These are phyloP conservation scores for Pezicula carpinea DNA, from an alignment of 2,329 filamentous ascomycete species.

Conservation along the genomic window DNA sequence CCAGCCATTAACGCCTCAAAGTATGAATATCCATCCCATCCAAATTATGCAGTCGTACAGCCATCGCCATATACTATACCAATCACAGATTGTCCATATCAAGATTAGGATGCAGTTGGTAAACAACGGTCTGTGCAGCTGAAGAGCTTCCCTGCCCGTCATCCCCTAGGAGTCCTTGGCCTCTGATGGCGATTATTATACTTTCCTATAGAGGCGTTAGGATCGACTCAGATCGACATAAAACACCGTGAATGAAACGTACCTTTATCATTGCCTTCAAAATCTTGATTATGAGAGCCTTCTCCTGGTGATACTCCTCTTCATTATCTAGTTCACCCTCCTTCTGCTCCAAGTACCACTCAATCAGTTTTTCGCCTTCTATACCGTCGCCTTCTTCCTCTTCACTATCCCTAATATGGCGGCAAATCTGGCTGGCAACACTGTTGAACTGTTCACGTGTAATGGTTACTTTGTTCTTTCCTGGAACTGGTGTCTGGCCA, in stretches of 20 bases:
- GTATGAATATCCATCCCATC: constrained; percentile 8
- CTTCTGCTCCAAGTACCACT: constrained; percentile 90
- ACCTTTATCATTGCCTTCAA: constrained; percentile 96
- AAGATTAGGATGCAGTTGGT: constrained; percentile 92
- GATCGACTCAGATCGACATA: constrained; percentile 47
- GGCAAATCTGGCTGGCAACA: constrained; percentile 83
- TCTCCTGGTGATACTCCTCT: constrained; percentile 76
- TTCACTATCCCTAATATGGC: constrained; percentile 81
- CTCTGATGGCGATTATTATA: constrained; percentile 76
- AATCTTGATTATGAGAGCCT: constrained; percentile 73
- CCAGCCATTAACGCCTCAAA: constrained; percentile 6
- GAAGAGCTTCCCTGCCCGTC: constrained; percentile 40
- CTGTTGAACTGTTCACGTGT: constrained; percentile 92
- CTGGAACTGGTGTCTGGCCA: constrained; percentile 25
- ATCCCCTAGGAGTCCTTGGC: constrained; percentile 49
- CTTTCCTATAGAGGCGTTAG: constrained; percentile 59
- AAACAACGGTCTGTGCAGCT: constrained; percentile 54
- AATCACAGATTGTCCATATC: constrained; percentile 56
- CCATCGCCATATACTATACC: not conserved
- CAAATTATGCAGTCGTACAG: constrained; percentile 3
- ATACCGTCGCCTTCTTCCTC: constrained; percentile 72
- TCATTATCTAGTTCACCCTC: constrained; percentile 77
- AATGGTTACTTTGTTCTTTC: constrained; percentile 67
- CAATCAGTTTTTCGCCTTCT: constrained; percentile 72
- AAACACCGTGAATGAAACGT: constrained; percentile 30